phyloP scores from a whole-genome alignment of 371 early-diverging fungal genomes.

The Mortierella sp. region DNA sequence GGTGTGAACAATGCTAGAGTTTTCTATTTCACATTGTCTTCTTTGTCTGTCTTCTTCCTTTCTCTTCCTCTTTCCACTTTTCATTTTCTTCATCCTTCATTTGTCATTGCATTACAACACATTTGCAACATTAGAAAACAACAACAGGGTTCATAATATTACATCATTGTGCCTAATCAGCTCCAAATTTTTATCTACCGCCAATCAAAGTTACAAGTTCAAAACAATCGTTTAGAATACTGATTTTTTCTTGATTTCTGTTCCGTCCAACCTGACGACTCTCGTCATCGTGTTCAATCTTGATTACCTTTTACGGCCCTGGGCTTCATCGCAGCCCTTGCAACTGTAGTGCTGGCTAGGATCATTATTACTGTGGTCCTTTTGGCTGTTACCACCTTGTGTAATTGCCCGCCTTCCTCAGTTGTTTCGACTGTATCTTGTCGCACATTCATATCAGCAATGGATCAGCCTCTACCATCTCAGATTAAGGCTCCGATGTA shows the following conservation, averaged over 20 bases:
- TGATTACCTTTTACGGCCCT: background rate
- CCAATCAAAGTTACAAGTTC: constrained; percentile 5
- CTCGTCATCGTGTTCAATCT: background rate
- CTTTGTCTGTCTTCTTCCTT: background rate
- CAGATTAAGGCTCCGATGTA: constrained; percentile 1
- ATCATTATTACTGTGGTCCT: background rate
- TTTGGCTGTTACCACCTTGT: background rate
- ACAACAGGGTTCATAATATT: background rate
- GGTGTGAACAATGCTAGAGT: background rate
- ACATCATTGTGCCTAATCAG: constrained; percentile 19
- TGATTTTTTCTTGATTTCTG: constrained; percentile 2
- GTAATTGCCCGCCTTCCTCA: background rate
- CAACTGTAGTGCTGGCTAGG: background rate
- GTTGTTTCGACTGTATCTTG: background rate
- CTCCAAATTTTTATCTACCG: constrained; percentile 5
- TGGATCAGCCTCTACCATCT: background rate
- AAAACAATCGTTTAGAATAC: background rate
- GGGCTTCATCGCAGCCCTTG: background rate
- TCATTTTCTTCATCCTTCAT: background rate
- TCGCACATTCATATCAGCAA: background rate
- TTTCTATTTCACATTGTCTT: background rate
- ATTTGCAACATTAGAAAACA: background rate
- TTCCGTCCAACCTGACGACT: background rate
- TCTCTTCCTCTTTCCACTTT: background rate
- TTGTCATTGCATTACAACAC: constrained; percentile 1